Evolutionary conservation across 495 filamentous ascomycete genomes (phyloP).

Genomic region (Rostrohypoxylon terebratum): DNA sequence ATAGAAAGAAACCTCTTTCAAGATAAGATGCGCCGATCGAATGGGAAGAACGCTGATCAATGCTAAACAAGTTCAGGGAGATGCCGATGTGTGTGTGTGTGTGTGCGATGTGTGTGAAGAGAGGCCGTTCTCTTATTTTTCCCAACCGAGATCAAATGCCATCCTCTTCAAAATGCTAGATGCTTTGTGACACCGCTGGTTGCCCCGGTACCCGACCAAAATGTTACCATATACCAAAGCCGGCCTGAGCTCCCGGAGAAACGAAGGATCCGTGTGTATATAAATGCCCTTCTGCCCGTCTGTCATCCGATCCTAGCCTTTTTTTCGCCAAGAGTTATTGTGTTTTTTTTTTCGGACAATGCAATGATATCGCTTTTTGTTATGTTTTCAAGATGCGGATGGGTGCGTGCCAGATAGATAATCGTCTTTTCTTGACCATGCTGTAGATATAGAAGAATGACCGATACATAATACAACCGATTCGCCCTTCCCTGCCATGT

Average conservation of each 20-base stretch:
- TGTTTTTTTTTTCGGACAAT: slow-evolving; percentile 33
- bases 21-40: slow-evolving; percentile 41
- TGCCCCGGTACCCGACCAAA: slow-evolving; percentile 43
- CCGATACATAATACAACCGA: slow-evolving; percentile 40
- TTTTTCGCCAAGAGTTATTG: slow-evolving; percentile 30
- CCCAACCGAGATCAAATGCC: slow-evolving; percentile 37
- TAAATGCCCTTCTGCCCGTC: slow-evolving; percentile 34
- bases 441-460: slow-evolving; percentile 40
- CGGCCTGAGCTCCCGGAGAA: slow-evolving; percentile 41
- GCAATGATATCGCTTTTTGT: slow-evolving; percentile 45
- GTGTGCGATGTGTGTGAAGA: neutral
- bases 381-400: slow-evolving; percentile 28
- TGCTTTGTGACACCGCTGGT: slow-evolving; percentile 40
- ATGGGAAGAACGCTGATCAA: slow-evolving; percentile 45
- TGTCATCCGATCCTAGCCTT: slow-evolving; percentile 29
- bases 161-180: slow-evolving; percentile 44
- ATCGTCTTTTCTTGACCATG: slow-evolving; percentile 43
- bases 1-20: slow-evolving; percentile 23
- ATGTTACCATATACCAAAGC: slow-evolving; percentile 43
- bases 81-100: slow-evolving; percentile 29
- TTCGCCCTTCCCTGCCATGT: slow-evolving; percentile 24
- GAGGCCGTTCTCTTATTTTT: slow-evolving; percentile 30
- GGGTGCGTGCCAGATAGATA: slow-evolving; percentile 22
- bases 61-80: slow-evolving; percentile 48
- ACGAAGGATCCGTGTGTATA: slow-evolving; percentile 45